Conservation (phyloP, 176 grass and related monocot species). For the Aechmea fasciata region DNA sequence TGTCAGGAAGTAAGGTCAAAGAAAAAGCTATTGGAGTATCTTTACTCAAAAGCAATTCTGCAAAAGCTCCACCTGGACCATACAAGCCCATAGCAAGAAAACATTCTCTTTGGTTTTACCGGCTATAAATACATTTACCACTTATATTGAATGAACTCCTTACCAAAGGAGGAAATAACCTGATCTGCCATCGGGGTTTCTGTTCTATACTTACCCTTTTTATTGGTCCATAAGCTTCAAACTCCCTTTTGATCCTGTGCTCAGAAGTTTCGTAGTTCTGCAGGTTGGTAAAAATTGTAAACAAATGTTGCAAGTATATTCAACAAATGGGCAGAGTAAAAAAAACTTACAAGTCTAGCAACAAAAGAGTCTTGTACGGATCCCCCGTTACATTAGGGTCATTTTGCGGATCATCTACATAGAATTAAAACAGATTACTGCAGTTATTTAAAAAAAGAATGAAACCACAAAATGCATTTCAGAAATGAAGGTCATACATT, state of each 20-base stretch:
- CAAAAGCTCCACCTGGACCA: too few relatives aligned
- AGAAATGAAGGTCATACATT: conserved; percentile 43
- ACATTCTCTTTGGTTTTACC: conserved; percentile 1
- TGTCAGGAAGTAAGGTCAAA: not conserved
- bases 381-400: conserved; percentile 62
- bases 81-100: not conserved
- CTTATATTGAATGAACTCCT: conserved; percentile 32
- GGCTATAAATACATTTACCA: not conserved
- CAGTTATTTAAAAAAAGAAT: not conserved
- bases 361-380: conserved; percentile 83
- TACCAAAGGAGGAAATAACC: conserved; percentile 45
- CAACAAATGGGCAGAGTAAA: not conserved
- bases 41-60: too few relatives aligned
- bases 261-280: conserved; percentile 67
- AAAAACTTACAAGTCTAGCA: conserved; percentile 51
- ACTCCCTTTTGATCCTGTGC: conserved; percentile 58
- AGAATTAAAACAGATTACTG: not conserved
- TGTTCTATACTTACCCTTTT: conserved; percentile 67
- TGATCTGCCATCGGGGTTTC: conserved; percentile 37
- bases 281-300: conserved; percentile 15
- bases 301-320: not conserved
- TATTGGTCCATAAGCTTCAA: conserved; percentile 81
- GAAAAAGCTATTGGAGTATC: too few relatives aligned
- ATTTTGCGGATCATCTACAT: conserved; percentile 56
- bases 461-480: not conserved